phyloP scores from a whole-genome alignment of 106 monocot species.

The Allium sativum region DNA sequence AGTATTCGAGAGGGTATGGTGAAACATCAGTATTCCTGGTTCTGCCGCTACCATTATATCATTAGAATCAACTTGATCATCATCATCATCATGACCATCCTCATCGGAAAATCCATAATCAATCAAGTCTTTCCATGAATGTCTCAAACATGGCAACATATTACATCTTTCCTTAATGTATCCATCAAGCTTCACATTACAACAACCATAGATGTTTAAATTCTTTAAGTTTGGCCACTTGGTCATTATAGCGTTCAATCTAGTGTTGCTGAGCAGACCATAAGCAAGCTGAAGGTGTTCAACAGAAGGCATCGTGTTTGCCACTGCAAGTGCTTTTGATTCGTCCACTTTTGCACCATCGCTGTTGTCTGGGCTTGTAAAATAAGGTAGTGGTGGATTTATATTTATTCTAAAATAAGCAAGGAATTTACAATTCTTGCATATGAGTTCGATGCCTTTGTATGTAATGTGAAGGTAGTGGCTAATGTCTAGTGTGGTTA shows the following conservation, averaged over 20 bases:
- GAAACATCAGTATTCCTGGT: neutral
- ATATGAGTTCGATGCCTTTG: constrained; percentile 33
- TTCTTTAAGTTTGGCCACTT: constrained; percentile 17
- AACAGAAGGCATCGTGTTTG: constrained; percentile 31
- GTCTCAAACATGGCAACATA: constrained; percentile 17
- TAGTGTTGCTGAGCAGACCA: constrained; percentile 29
- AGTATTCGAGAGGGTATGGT: constrained; percentile 92
- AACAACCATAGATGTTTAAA: constrained; percentile 57
- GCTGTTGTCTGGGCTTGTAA: neutral
- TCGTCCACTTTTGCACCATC: constrained; percentile 15
- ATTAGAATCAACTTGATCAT: neutral
- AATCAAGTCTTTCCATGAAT: constrained; percentile 11
- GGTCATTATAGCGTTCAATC: constrained; percentile 29
- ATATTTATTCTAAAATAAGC: constrained; percentile 32
- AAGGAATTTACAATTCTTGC: constrained; percentile 34
- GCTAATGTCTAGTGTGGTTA: constrained; percentile 46
- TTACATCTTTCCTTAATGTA: constrained; percentile 27
- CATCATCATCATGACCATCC: neutral
- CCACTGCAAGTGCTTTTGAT: constrained; percentile 34
- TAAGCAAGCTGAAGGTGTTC: constrained; percentile 41
- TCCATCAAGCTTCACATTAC: constrained; percentile 32
- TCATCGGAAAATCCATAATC: neutral
- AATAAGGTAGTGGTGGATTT: constrained; percentile 18
- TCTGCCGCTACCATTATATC: neutral
- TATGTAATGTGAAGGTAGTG: constrained; percentile 34